Conservation (phyloP, 2,329 filamentous ascomycete species). For the Madurella mycetomatis region DNA sequence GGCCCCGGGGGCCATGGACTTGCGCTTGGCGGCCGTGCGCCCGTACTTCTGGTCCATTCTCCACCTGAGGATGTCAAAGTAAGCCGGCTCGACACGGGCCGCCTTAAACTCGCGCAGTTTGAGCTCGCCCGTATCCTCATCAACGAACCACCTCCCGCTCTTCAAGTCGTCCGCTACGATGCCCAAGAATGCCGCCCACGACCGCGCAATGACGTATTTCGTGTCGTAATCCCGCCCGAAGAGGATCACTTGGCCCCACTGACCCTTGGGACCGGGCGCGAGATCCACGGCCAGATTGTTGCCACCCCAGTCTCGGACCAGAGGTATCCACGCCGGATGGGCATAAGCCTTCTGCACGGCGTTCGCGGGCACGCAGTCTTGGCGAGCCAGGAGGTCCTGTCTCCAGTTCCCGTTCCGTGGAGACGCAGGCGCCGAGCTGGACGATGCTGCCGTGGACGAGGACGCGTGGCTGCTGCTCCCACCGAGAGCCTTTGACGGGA, state of each 20-base stretch:
- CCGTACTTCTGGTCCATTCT: conserved; percentile 94
- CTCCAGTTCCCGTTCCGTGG: conserved; percentile 67
- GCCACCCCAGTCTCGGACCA: conserved; percentile 96
- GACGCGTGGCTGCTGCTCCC: conserved; percentile 60
- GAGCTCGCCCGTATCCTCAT: conserved; percentile 86
- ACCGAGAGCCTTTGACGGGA: conserved; percentile 67
- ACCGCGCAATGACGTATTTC: conserved; percentile 93
- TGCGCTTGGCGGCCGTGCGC: conserved; percentile 54
- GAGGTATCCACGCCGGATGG: conserved; percentile 90
- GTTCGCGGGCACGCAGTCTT: conserved; percentile 82
- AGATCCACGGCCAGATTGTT: conserved; percentile 95
- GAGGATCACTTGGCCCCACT: conserved; percentile 94
- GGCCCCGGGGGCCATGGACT: conserved; percentile 41
- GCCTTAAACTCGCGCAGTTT: conserved; percentile 90
- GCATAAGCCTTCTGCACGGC: conserved; percentile 90
- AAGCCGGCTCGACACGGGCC: conserved; percentile 82
- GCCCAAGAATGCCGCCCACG: conserved; percentile 84
- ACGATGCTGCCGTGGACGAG: conserved; percentile 56
- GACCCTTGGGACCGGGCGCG: conserved; percentile 80
- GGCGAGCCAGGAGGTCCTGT: conserved; percentile 75
- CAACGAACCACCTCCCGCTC: conserved; percentile 85
- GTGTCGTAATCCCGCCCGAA: conserved; percentile 98
- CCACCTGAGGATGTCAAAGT: conserved; percentile 94
- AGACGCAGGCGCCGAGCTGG: conserved; percentile 46
- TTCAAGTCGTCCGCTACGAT: conserved; percentile 84